Evolutionary conservation across 345 rosid species (phyloP), one percentile per base, ranked within the genome.

Genomic region (Xanthoceras sorbifolium): DNA sequence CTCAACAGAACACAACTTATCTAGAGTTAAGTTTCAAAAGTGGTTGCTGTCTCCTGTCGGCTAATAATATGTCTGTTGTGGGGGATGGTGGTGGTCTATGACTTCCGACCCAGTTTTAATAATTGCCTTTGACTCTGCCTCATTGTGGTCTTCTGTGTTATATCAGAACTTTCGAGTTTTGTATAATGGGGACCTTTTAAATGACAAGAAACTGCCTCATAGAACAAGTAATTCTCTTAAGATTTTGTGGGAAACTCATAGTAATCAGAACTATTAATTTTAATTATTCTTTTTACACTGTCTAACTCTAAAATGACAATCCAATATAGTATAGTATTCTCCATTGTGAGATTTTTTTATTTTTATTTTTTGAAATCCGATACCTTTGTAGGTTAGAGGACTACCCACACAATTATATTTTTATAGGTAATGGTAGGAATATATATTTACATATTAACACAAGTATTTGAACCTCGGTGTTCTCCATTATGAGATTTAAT

Each of bases 221-320:
- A n/a, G n/a, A n/a, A n/a, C n/a, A n/a, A n/a, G n/a, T n/a, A 36
- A 36, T 36, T 36, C 40, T 36, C 40, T 5, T 0, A 5, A 36
- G 40, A 1, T 36, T 36, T 36, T 36, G 40, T 36, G 40, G 40
- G 40, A 36, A 36, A 48, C 18, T 10, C 54, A 12, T 48, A 18
- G 17, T 20, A 29, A 26, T 9, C 3, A 48, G 25, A 69, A 8
- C 60, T 14, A 36, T 36, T 18, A 20, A 48, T 60, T 9, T 25
- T 60, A 29, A 26, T 32, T 6, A 54, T 52, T 32, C 1, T n/a
- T 34, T 22, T 54, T 20, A 32, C 46, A 4, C 17, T 15, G 65
- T 72, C 76, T n/a, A 72, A 72, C 36, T 5, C 64, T 36, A 72
- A 40, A 60, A 60, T 42, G 52, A 59, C 67, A 9, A 23, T 60